A percentile compares a stretch with the other conserved stretches of the same genome.
phyloP scores from a whole-genome alignment of 768 basidiomycete species.

The Mycena haematopus region DNA sequence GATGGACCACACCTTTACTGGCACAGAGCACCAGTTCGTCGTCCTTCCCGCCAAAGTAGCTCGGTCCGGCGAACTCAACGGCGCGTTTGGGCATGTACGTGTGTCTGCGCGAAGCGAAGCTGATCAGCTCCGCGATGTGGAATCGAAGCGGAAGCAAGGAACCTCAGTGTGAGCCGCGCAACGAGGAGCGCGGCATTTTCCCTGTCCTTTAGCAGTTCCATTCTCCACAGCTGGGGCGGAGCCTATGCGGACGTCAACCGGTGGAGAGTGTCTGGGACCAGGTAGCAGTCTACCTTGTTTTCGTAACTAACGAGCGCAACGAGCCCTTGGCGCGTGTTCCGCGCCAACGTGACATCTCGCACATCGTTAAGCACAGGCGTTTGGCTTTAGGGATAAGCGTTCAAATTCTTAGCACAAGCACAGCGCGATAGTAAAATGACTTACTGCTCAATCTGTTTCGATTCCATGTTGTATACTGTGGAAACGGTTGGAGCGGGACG shows the following conservation, averaged over 20 bases:
- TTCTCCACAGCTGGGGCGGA: constrained; percentile 80
- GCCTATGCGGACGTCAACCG: constrained; percentile 46
- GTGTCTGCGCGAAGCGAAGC: constrained; percentile 52
- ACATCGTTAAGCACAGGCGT: constrained; percentile 78
- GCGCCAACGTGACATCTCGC: constrained; percentile 69
- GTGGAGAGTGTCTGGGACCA: neutral
- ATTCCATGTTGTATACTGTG: constrained; percentile 70
- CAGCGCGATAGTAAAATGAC: constrained; percentile 28
- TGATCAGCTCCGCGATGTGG: neutral
- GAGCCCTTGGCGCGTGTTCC: constrained; percentile 52
- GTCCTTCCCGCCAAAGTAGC: constrained; percentile 82
- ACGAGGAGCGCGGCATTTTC: constrained; percentile 42
- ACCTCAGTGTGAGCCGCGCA: constrained; percentile 51
- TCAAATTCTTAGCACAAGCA: neutral
- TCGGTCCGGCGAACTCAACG: constrained; percentile 81
- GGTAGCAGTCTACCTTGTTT: constrained; percentile 60
- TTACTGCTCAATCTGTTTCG: constrained; percentile 72
- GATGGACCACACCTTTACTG: constrained; percentile 63
- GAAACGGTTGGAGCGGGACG: neutral
- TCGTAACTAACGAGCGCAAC: constrained; percentile 77
- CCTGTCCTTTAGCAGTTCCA: constrained; percentile 66
- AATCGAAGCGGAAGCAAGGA: neutral
- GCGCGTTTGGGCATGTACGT: constrained; percentile 73
- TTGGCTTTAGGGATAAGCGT: constrained; percentile 49
- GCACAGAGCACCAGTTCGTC: constrained; percentile 82